Evolutionary conservation across 2,329 filamentous ascomycete species (phyloP).

Genomic region (Beauveria sp.): DNA sequence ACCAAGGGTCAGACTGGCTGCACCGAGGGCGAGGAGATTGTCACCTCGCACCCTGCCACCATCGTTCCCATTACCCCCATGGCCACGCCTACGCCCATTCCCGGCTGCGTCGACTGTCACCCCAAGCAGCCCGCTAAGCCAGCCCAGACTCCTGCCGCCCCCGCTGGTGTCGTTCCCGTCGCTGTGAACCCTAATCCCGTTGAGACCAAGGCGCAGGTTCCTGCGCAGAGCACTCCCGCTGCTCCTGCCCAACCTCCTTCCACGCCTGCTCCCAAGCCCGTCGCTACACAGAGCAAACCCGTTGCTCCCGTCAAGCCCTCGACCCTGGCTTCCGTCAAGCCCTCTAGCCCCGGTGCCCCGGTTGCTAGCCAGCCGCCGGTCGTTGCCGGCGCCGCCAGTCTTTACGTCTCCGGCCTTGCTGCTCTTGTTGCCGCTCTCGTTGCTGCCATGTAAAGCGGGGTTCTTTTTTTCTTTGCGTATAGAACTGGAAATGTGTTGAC

Average conservation of each 20-base stretch:
- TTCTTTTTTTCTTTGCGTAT: neutral
- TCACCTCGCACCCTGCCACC: constrained; percentile 18
- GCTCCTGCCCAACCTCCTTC: neutral
- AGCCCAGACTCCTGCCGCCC: neutral
- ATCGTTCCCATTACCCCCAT: constrained; percentile 20
- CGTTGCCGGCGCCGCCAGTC: constrained; percentile 15
- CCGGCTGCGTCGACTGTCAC: constrained; percentile 20
- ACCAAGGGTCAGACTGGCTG: constrained; percentile 20
- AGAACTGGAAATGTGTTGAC: neutral
- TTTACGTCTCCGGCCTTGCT: constrained; percentile 14
- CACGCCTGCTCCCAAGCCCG: constrained; percentile 9
- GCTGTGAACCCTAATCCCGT: neutral
- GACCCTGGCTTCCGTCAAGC: constrained; percentile 12
- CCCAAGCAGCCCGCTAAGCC: constrained; percentile 13
- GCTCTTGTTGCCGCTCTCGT: constrained; percentile 15
- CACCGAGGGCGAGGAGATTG: constrained; percentile 19
- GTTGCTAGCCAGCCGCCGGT: constrained; percentile 12
- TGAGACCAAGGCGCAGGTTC: neutral
- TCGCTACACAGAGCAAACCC: neutral
- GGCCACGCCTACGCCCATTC: constrained; percentile 20
- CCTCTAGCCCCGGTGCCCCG: constrained; percentile 10
- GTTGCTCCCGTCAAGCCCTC: constrained; percentile 11
- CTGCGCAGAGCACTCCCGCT: constrained; percentile 5
- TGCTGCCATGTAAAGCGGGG: constrained; percentile 15
- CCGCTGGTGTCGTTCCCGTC: constrained; percentile 1